Evolutionary conservation across 768 basidiomycete genomes (phyloP).

Genomic region (Boletus huronensis): DNA sequence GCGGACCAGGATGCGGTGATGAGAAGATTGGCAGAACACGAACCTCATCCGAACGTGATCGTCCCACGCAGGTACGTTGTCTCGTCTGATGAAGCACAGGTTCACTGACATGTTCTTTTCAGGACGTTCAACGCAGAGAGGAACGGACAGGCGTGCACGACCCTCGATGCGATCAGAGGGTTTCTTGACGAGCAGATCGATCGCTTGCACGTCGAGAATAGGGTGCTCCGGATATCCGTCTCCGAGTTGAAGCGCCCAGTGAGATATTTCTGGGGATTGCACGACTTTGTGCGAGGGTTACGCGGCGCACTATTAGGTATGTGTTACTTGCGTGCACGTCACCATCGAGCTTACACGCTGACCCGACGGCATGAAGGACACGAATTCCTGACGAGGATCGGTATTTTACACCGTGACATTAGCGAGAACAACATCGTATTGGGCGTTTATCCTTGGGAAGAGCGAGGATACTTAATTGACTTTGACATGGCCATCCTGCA

Average conservation of each 20-base stretch:
- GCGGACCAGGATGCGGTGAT: neutral
- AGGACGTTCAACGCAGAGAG: neutral
- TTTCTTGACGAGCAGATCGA: neutral
- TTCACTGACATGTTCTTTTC: too few relatives aligned
- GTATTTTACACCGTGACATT: conserved; percentile 17
- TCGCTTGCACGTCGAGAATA: neutral
- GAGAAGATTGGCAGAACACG: too few relatives aligned
- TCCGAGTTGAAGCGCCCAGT: conserved; percentile 11
- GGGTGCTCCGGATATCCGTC: neutral
- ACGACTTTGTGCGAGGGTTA: conserved; percentile 18
- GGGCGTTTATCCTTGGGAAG: neutral
- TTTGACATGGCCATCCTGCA: conserved; percentile 23
- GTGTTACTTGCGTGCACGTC: neutral
- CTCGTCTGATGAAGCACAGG: too few relatives aligned
- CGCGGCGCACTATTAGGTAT: conserved; percentile 14
- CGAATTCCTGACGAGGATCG: conserved; percentile 11
- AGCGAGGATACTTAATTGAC: neutral
- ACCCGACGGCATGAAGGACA: conserved; percentile 8
- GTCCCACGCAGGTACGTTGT: neutral
- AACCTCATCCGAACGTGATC: neutral
- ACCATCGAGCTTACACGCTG: too few relatives aligned
- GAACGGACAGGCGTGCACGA: neutral
- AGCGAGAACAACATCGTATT: conserved; percentile 36
- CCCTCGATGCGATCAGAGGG: neutral
- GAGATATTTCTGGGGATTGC: conserved; percentile 14